Base-by-base conservation (phyloP, 2,329 filamentous ascomycete genomes). In the Diaporthe vexans region DNA sequence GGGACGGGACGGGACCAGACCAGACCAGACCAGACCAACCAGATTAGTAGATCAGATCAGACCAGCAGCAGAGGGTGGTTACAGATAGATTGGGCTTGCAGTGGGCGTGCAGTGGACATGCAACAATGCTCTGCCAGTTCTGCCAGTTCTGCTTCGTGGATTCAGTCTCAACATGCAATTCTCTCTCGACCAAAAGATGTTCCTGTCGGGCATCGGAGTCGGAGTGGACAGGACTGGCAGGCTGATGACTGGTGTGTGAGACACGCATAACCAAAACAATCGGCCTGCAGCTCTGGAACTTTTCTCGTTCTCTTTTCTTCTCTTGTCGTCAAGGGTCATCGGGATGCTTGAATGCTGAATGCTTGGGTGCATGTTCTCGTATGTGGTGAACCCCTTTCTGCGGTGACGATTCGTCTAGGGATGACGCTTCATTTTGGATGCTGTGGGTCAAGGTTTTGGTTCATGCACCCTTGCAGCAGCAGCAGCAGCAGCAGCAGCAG, bases 361-460 rank as follows among this genome's bases (percentile, higher is more conserved):
- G 29, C 29, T 33, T 33, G 29, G 29, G 29, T 33, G 29, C 29
- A 33, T 33, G 6, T 7, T 33, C 29, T 33, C 37, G 63, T 67
- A 33, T 52, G 46, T 67, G 46, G 26, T 67, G 63, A 67, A 11
- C 63, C 63, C 63, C 63, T 67, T 52, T 67, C 63, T 40, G 46
- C 33, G 21, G 29, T 52, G 46, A 52, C 46, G 63, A 52, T 67
- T 67, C 63, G 63, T 15, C 63, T 15, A 67, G 46, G 61, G 29
- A 51, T 24, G 21, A 52, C 46, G 21, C 26, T 37, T 67, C 63
- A 67, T 67, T 67, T 67, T 52, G 63, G 24, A 52, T n/a, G 4
- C 33, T 67, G 63, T 67, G 63, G 63, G 63, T 48, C 63, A 37
- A 67, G 61, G 10, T 40, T 67, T 52, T 40, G 63, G 63, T 67